These are phyloP conservation scores for Eurotiales sp. DNA, from an alignment of 2,329 filamentous ascomycete genomes.

Conservation along the genomic window DNA sequence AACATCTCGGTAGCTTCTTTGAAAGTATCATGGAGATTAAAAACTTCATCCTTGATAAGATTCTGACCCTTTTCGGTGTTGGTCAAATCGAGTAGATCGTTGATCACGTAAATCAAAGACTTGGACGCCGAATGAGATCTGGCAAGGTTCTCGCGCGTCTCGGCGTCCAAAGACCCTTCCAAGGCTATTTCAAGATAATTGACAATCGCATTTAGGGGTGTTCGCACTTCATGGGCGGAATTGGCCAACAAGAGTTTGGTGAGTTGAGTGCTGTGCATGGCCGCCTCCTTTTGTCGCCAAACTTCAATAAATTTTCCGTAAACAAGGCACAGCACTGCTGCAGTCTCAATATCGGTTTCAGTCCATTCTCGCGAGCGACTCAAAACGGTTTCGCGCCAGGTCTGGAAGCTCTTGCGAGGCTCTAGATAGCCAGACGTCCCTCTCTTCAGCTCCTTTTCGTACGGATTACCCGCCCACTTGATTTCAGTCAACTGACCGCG, in stretches of 20 bases:
- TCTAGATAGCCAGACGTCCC: conserved; percentile 70
- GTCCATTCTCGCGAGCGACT: conserved; percentile 85
- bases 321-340: conserved; percentile 79
- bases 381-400: conserved; percentile 74
- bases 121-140: conserved; percentile 89
- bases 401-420: conserved; percentile 72
- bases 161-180: conserved; percentile 72
- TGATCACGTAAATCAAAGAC: conserved; percentile 89
- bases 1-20: conserved; percentile 76
- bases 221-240: conserved; percentile 87
- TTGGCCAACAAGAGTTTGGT: conserved; percentile 78
- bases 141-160: conserved; percentile 78
- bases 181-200: conserved; percentile 91
- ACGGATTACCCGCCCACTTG: conserved; percentile 83
- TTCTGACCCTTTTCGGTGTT: conserved; percentile 80
- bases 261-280: conserved; percentile 74
- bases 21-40: conserved; percentile 68
- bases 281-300: conserved; percentile 85
- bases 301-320: conserved; percentile 91
- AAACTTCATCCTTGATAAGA: conserved; percentile 74
- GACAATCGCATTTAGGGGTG: conserved; percentile 87
- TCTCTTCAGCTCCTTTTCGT: conserved; percentile 70
- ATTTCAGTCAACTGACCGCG: conserved; percentile 70
- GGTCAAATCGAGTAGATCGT: conserved; percentile 82
- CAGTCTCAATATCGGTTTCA: conserved; percentile 84